Evolutionary conservation across 768 basidiomycete genomes (phyloP).

Genomic region (Clavulina sp.): DNA sequence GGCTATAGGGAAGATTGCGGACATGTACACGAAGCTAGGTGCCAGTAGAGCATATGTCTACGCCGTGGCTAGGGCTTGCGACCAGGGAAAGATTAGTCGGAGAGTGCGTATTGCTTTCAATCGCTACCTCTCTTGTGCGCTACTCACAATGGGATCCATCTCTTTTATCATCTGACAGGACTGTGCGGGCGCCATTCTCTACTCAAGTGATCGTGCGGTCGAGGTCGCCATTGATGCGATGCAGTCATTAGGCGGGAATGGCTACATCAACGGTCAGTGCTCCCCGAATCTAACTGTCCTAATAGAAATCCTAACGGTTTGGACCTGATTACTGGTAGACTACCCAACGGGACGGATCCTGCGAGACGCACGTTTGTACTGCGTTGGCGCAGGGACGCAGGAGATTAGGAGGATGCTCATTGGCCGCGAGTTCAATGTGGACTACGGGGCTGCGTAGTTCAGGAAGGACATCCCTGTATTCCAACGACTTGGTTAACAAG

Average conservation of each 20-base stretch:
- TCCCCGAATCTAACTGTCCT: not conserved
- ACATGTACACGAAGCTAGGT: slow-evolving; percentile 89
- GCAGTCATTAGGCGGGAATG: slow-evolving; percentile 90
- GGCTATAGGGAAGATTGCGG: slow-evolving; percentile 17
- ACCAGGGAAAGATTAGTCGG: slow-evolving; percentile 58
- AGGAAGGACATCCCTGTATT: too few relatives aligned
- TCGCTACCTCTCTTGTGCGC: not conserved
- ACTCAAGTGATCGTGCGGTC: slow-evolving; percentile 81
- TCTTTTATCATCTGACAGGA: slow-evolving; percentile 48
- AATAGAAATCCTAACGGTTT: not conserved
- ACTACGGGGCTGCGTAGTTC: slow-evolving; percentile 27
- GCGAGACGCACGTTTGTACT: slow-evolving; percentile 74
- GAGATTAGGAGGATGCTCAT: slow-evolving; percentile 91
- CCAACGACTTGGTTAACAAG: too few relatives aligned
- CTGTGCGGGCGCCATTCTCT: slow-evolving; percentile 86
- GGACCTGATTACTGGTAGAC: slow-evolving; percentile 29
- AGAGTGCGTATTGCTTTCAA: slow-evolving; percentile 30
- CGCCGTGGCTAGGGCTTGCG: slow-evolving; percentile 80
- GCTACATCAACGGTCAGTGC: slow-evolving; percentile 74
- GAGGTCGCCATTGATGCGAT: slow-evolving; percentile 83
- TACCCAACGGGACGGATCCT: slow-evolving; percentile 80
- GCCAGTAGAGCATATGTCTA: slow-evolving; percentile 85
- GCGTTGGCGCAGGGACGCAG: slow-evolving; percentile 93
- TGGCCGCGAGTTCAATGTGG: slow-evolving; percentile 78
- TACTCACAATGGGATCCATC: too few relatives aligned